A percentile compares a stretch with the other conserved stretches of the same genome.
phyloP scores from a whole-genome alignment of 192 early-diverging fungal species.

The Kickxella alabastrina region DNA sequence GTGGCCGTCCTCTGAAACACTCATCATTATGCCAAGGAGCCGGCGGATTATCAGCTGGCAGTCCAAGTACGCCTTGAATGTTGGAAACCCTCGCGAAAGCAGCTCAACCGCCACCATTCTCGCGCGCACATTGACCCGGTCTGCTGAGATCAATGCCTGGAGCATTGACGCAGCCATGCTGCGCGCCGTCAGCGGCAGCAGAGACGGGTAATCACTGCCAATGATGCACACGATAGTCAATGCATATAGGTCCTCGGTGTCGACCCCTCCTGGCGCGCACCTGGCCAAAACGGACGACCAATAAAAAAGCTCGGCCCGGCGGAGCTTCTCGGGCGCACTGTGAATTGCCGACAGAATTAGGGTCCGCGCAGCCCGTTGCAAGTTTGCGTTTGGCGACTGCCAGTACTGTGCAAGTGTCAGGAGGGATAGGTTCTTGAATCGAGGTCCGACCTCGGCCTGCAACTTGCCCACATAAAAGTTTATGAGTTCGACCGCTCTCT shows the following conservation, averaged over 20 bases:
- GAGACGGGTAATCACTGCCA: conserved; percentile 39
- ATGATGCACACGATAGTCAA: conserved; percentile 49
- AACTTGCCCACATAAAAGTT: conserved; percentile 49
- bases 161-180: conserved; percentile 46
- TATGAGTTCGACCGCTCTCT: conserved; percentile 45
- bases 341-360: conserved; percentile 44
- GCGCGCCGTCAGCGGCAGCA: conserved; percentile 44
- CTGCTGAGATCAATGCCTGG: conserved; percentile 25
- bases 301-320: conserved; percentile 44
- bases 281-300: conserved; percentile 34
- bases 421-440: conserved; percentile 41
- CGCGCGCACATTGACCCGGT: conserved; percentile 10
- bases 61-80: conserved; percentile 47
- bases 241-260: conserved; percentile 36
- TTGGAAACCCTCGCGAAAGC: conserved; percentile 39
- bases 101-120: conserved; percentile 44
- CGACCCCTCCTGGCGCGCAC: conserved; percentile 22
- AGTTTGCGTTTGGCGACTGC: conserved; percentile 29
- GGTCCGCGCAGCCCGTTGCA: conserved; percentile 50
- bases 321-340: conserved; percentile 31
- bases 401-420: conserved; percentile 40
- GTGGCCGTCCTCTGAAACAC: conserved; percentile 16
- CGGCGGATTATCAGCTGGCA: conserved; percentile 30
- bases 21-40: conserved; percentile 29
- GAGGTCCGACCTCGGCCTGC: conserved; percentile 20